These are phyloP conservation scores for Dactylorhiza incarnata DNA, from an alignment of 106 monocot species.

Conservation along the genomic window DNA sequence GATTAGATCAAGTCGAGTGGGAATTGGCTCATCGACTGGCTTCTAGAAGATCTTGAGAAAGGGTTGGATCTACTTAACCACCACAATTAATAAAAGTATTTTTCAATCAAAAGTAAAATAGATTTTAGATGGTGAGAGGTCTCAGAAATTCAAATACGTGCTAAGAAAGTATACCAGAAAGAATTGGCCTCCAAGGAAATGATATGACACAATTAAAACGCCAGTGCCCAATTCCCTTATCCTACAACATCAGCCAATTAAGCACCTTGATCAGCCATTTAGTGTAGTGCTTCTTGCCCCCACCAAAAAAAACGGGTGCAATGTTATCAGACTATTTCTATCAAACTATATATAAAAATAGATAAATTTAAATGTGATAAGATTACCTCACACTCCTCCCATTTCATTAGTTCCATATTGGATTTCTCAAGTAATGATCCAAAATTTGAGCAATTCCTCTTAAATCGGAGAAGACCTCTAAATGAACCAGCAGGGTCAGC, in stretches of 20 bases:
- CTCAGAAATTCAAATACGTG: background rate
- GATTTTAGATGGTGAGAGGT: background rate
- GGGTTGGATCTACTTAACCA: too few relatives aligned
- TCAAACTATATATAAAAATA: background rate
- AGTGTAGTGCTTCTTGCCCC: background rate
- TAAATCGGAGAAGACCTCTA: constrained; percentile 72
- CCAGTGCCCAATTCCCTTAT: constrained; percentile 93
- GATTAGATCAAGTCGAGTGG: too few relatives aligned
- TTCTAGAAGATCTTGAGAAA: too few relatives aligned
- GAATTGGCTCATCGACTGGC: too few relatives aligned
- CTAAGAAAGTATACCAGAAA: constrained; percentile 52
- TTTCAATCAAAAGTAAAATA: background rate
- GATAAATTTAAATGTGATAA: background rate
- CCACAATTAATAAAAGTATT: background rate
- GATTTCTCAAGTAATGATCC: constrained; percentile 74
- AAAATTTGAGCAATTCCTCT: constrained; percentile 87
- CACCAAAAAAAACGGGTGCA: background rate
- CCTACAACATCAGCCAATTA: constrained; percentile 34
- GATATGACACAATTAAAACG: constrained; percentile 86
- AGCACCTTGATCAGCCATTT: background rate
- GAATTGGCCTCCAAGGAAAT: constrained; percentile 98
- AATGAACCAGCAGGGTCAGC: constrained; percentile 97
- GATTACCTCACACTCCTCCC: constrained; percentile 82
- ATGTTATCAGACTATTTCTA: background rate
- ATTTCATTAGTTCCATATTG: constrained; percentile 88